A percentile compares a stretch with the other conserved stretches of the same genome.
Evolutionary conservation across 2,329 filamentous ascomycete species (phyloP).

Genomic region (Botrytis elliptica): DNA sequence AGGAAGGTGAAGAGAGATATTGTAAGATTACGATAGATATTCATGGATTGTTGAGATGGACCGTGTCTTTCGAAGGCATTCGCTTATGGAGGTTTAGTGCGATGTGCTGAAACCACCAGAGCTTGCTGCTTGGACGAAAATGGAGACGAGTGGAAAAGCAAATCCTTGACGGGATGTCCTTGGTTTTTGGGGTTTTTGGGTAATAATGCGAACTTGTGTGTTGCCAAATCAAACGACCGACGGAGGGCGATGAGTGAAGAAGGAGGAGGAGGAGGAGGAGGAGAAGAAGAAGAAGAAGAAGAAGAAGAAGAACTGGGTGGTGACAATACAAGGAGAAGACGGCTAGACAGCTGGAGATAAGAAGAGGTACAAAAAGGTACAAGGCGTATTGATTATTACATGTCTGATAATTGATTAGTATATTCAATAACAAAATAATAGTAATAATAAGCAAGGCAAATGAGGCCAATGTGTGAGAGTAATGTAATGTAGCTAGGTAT

Average conservation of each 20-base stretch:
- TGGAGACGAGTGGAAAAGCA: neutral
- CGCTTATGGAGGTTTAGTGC: constrained; percentile 4
- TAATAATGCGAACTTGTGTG: neutral
- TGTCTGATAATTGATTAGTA: neutral
- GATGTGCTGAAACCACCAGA: constrained; percentile 9
- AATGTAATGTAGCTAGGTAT: neutral
- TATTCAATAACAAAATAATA: neutral
- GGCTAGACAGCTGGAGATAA: neutral
- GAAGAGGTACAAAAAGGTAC: constrained; percentile 8
- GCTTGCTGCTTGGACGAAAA: neutral
- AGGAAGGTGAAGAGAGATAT: constrained; percentile 1
- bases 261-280: too few species aligned
- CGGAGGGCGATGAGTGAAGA: too few species aligned
- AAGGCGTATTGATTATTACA: neutral
- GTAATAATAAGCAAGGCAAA: neutral
- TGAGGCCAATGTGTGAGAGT: neutral
- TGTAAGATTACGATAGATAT: neutral
- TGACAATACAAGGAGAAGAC: neutral
- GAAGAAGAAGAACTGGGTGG: too few species aligned
- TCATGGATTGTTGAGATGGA: constrained; percentile 12
- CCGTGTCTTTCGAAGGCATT: constrained; percentile 10
- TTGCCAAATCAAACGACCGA: neutral
- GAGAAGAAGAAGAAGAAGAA: too few species aligned
- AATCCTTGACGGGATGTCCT: neutral
- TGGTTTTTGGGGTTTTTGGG: neutral